phyloP scores from a whole-genome alignment of 108 stramenopile species.

The Nitzschia sp. region DNA sequence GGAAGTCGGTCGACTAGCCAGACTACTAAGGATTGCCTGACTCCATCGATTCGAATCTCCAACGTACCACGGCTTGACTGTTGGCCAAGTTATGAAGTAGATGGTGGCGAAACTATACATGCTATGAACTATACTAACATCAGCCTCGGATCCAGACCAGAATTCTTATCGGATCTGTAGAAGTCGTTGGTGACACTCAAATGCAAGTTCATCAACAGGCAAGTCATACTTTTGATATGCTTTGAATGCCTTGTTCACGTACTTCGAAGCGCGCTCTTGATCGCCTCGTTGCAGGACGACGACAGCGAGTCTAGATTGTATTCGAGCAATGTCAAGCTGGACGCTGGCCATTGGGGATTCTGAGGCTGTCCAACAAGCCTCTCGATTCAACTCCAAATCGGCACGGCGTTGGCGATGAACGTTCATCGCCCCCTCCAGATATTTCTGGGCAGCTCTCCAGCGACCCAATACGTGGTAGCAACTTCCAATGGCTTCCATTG shows the following conservation, averaged over 20 bases:
- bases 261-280: background rate
- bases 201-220: background rate
- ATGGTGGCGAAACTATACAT: no score
- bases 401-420: constrained; percentile 4
- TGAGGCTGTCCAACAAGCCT: no score
- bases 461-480: constrained; percentile 2
- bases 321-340: background rate
- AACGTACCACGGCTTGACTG: no score
- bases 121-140: no score
- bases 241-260: background rate
- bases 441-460: constrained; percentile 1
- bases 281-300: background rate
- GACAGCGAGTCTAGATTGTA: constrained; percentile 2
- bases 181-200: background rate
- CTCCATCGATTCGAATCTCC: no score
- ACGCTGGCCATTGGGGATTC: no score
- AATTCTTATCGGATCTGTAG: background rate
- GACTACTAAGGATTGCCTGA: no score
- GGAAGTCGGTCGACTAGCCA: no score
- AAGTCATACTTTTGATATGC: background rate
- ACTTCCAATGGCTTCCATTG: constrained; percentile 15
- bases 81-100: no score
- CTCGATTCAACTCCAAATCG: no score
- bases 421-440: constrained; percentile 4
- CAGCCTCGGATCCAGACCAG: no score